These are phyloP conservation scores for Talaromyces ruber DNA, from an alignment of 495 filamentous ascomycete species.

Conservation along the genomic window DNA sequence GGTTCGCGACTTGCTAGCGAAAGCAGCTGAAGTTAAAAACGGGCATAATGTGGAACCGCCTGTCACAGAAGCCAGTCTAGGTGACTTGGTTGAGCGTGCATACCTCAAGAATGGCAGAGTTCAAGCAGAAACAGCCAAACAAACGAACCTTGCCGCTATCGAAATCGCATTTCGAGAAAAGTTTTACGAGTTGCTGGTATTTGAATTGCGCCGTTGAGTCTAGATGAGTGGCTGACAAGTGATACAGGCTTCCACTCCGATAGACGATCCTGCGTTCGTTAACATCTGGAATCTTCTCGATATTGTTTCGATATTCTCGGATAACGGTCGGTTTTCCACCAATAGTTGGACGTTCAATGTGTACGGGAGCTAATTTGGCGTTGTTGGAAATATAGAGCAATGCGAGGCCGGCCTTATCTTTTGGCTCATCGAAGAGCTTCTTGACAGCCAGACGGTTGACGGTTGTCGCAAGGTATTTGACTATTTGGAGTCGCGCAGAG, in stretches of 20 bases:
- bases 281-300: slow-evolving; percentile 91
- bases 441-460: slow-evolving; percentile 90
- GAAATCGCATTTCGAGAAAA: slow-evolving; percentile 71
- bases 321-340: slow-evolving; percentile 46
- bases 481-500: slow-evolving; percentile 85
- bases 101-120: slow-evolving; percentile 21
- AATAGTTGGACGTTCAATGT: neutral
- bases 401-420: slow-evolving; percentile 79
- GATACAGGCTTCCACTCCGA: slow-evolving; percentile 55
- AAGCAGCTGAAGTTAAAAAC: slow-evolving; percentile 56
- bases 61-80: slow-evolving; percentile 47
- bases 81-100: slow-evolving; percentile 26
- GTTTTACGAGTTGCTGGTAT: slow-evolving; percentile 70
- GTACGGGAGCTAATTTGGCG: slow-evolving; percentile 15
- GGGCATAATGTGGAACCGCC: slow-evolving; percentile 67
- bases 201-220: neutral
- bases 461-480: slow-evolving; percentile 87
- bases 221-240: slow-evolving; percentile 11
- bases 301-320: slow-evolving; percentile 76
- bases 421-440: slow-evolving; percentile 86
- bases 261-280: slow-evolving; percentile 66
- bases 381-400: slow-evolving; percentile 43
- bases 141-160: slow-evolving; percentile 51
- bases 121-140: slow-evolving; percentile 25
- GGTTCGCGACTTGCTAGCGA: slow-evolving; percentile 53